Base-by-base conservation (phyloP, 768 basidiomycete genomes). In the Suillus fuscotomentosus region DNA sequence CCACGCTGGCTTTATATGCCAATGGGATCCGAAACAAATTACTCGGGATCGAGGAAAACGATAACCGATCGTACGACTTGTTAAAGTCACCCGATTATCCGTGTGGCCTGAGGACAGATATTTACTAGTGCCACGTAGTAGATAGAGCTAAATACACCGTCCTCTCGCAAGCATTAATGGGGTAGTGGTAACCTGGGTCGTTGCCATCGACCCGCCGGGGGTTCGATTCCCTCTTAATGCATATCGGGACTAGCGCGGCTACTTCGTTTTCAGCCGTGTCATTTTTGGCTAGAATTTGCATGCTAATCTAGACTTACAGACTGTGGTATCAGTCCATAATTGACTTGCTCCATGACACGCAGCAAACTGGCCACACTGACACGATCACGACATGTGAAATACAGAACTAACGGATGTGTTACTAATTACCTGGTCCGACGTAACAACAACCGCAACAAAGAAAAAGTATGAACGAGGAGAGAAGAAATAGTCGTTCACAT, bases 211-310 rank as follows among this genome's bases (percentile, higher is more conserved):
- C 85, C 86, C 86, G 86, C 86, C 86, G 86, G 85, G 86, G 85
- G 86, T 88, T 88, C 86, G 84, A 88, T 88, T 87, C 86, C 85
- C 86, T 72, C 85, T 87, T 88, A 86, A 87, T 87, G 86, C 85
- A 31, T 31, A 31, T 5, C 1, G 5, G 4, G 31, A 5, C 31
- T 5, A 5, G 31, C 31, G n/a, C n/a, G n/a, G n/a, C n/a, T n/a
- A 31, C 31, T 5, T 5, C 0, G 5, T 31, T 31, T 31, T 31
- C 0, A 0, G 31, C 31, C 1, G 5, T 31, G 31, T 31, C 6
- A 31, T 11, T 47, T 22, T 47, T 47, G 13, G 10, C 3, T 31
- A 20, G 17, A 34, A 27, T 31, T n/a, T n/a, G n/a, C n/a, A n/a
- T n/a, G n/a, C n/a, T n/a, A n/a, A n/a, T n/a, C n/a, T n/a, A n/a